Evolutionary conservation across 2,329 filamentous ascomycete species (phyloP).

Genomic region (Drechmeria coniospora): DNA sequence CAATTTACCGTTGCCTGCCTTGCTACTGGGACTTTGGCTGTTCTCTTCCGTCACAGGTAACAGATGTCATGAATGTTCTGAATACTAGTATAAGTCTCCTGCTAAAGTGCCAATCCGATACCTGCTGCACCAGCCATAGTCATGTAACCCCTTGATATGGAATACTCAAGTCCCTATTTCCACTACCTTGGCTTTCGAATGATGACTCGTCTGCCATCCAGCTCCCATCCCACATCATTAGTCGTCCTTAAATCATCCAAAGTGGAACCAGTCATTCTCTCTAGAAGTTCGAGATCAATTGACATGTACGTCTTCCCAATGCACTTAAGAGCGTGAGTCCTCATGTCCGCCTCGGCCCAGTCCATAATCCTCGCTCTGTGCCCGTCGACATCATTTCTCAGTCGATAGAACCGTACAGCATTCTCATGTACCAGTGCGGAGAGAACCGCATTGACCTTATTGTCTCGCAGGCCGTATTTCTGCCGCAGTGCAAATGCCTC

Average conservation of each 20-base stretch:
- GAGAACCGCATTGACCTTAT: slow-evolving; percentile 54
- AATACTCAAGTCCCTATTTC: too few relatives aligned
- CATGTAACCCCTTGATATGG: too few relatives aligned
- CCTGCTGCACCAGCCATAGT: too few relatives aligned
- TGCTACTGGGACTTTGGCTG: too few relatives aligned
- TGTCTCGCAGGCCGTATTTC: slow-evolving; percentile 45
- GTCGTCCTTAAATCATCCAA: slow-evolving; percentile 57
- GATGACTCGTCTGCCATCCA: slow-evolving; percentile 57
- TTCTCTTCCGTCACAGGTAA: too few relatives aligned
- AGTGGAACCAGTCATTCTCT: slow-evolving; percentile 48
- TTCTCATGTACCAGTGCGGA: slow-evolving; percentile 63
- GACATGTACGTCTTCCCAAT: slow-evolving; percentile 68
- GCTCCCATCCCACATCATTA: slow-evolving; percentile 73
- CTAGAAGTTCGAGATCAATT: slow-evolving; percentile 53
- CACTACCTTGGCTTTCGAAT: slow-evolving; percentile 38
- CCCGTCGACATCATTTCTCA: slow-evolving; percentile 60
- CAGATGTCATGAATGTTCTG: too few relatives aligned
- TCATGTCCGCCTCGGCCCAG: slow-evolving; percentile 61
- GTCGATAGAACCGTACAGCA: slow-evolving; percentile 62
- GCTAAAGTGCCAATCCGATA: too few relatives aligned
- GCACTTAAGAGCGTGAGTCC: slow-evolving; percentile 69
- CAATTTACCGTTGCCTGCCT: too few relatives aligned
- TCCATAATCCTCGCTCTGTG: slow-evolving; percentile 68
- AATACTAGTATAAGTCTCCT: too few relatives aligned
- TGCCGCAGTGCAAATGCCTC: slow-evolving; percentile 56